phyloP scores from a whole-genome alignment of 345 rosid genomes.

The Litchi chinensis region DNA sequence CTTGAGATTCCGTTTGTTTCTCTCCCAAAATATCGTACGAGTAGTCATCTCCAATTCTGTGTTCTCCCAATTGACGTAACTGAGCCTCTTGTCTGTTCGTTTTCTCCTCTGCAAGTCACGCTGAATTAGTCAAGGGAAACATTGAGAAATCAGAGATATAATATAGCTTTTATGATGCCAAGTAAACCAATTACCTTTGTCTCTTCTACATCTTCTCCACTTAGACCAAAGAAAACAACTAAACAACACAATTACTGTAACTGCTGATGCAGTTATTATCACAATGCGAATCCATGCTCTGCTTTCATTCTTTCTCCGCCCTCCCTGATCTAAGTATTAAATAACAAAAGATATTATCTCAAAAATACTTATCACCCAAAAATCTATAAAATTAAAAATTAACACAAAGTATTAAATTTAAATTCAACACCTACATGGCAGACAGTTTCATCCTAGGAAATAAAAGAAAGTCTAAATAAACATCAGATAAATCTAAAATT shows the following conservation, averaged over 20 bases:
- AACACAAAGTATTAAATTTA: too few species aligned
- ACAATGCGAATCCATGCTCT: slow-evolving; percentile 10
- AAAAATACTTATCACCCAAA: too few species aligned
- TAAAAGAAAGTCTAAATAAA: too few species aligned
- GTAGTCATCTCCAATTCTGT: neutral
- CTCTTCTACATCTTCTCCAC: slow-evolving; percentile 18
- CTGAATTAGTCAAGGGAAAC: neutral
- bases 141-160: too few species aligned
- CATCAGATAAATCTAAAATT: too few species aligned
- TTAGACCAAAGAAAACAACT: neutral
- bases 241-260: neutral
- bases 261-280: slow-evolving; percentile 3
- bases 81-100: neutral
- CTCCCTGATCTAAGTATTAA: too few species aligned
- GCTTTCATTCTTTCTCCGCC: neutral
- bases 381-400: too few species aligned
- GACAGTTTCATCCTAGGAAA: too few species aligned
- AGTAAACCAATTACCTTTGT: neutral
- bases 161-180: neutral
- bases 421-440: too few species aligned
- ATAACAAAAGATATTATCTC: too few species aligned
- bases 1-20: slow-evolving; percentile 13
- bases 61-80: neutral
- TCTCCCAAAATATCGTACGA: neutral
- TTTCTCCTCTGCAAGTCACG: slow-evolving; percentile 11